Conservation (phyloP, 768 basidiomycete species). For the Cubamyces sp. region DNA sequence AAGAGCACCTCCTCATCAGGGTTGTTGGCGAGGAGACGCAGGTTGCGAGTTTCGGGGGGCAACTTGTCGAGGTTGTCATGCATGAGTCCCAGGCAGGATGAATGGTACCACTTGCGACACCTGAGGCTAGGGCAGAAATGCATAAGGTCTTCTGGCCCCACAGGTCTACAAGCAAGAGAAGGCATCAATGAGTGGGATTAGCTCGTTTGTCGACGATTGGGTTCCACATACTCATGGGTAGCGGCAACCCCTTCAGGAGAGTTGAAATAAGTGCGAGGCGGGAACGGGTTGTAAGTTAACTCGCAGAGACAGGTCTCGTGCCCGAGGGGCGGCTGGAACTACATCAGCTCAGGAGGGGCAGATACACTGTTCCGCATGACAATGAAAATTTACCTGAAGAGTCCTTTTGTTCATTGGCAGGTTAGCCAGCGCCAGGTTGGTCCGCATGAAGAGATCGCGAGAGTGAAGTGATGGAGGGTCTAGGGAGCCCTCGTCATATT, state of each 20-base stretch:
- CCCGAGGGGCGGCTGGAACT: slow-evolving; percentile 13
- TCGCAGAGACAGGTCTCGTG: slow-evolving; percentile 18
- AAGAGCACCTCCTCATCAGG: slow-evolving; percentile 18
- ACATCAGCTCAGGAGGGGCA: neutral
- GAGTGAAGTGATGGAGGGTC: slow-evolving; percentile 21
- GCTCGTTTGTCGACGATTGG: too few relatives aligned
- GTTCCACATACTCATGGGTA: too few relatives aligned
- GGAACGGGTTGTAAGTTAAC: slow-evolving; percentile 18
- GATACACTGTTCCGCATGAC: too few relatives aligned
- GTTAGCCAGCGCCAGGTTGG: neutral
- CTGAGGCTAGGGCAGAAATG: slow-evolving; percentile 28
- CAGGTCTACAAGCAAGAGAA: neutral
- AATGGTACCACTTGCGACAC: slow-evolving; percentile 29
- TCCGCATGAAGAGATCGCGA: slow-evolving; percentile 17
- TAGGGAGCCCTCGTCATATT: slow-evolving; percentile 24
- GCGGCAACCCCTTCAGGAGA: neutral
- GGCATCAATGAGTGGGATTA: too few relatives aligned
- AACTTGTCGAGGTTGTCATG: neutral
- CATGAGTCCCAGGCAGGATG: slow-evolving; percentile 6
- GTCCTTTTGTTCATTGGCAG: neutral
- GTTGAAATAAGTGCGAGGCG: neutral
- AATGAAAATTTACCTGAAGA: slow-evolving; percentile 5
- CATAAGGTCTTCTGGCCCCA: slow-evolving; percentile 11
- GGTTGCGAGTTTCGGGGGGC: slow-evolving; percentile 9
- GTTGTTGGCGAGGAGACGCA: slow-evolving; percentile 27